These are phyloP conservation scores for Nakazawaea peltata DNA, from an alignment of 805 yeast genomes.

Conservation along the genomic window DNA sequence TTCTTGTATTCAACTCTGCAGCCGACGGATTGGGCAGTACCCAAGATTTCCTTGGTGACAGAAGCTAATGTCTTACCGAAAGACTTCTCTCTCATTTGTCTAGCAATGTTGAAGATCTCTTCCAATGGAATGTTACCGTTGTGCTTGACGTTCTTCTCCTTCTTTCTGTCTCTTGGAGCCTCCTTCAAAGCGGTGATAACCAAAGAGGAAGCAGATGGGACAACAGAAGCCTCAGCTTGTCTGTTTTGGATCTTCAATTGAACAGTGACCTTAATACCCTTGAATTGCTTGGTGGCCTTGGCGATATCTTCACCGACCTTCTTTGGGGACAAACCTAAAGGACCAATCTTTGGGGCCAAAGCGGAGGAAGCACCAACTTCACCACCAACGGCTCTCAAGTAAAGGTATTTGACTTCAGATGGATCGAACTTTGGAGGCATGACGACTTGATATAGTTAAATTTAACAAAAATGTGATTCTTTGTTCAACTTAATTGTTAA, in stretches of 20 bases:
- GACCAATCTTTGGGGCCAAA: constrained; percentile 99
- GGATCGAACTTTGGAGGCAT: constrained; percentile 99
- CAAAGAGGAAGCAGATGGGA: constrained; percentile 98
- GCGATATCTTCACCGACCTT: constrained; percentile 99
- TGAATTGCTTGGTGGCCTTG: constrained; percentile 98
- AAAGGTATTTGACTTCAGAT: constrained; percentile 94
- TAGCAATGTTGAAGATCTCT: constrained; percentile 94
- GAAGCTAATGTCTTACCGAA: constrained; percentile 97
- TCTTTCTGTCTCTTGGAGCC: constrained; percentile 99
- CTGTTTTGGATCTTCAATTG: constrained; percentile 99
- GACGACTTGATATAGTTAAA: too few relatives aligned
- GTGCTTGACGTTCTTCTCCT: constrained; percentile 99
- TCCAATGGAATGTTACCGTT: constrained; percentile 97
- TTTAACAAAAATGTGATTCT: too few relatives aligned
- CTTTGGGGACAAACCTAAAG: constrained; percentile 99
- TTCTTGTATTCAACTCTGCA: constrained; percentile 99
- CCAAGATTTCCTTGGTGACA: constrained; percentile 96
- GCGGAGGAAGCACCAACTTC: constrained; percentile 99
- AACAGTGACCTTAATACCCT: constrained; percentile 99
- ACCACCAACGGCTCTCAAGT: constrained; percentile 99
- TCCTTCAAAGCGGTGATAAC: constrained; percentile 99
- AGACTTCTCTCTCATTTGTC: constrained; percentile 95
- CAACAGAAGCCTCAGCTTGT: constrained; percentile 98
- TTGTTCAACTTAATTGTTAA: too few relatives aligned
- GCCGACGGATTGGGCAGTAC: constrained; percentile 99